Percentiles rank a stretch among this genome's conserved stretches.
Evolutionary conservation across 1,284 basidiomycete genomes (phyloP).

Genomic region (Sphagnurus paluster): DNA sequence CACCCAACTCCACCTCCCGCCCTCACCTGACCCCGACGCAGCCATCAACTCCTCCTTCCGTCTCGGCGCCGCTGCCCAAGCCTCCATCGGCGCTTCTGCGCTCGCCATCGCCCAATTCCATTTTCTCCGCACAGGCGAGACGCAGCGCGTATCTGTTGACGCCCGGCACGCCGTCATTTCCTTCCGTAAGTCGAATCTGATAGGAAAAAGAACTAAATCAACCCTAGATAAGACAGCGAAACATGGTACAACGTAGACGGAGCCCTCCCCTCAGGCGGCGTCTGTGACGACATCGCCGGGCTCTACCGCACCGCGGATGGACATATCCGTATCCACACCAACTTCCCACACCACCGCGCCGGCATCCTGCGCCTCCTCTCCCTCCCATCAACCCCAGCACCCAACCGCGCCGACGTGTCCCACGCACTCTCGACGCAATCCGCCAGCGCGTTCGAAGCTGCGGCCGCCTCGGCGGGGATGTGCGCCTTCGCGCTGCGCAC

Average conservation of each 20-base stretch:
- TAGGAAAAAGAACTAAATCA: too few species aligned
- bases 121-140: constrained; percentile 42
- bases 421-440: constrained; percentile 44
- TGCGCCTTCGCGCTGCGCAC: constrained; percentile 55
- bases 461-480: constrained; percentile 46
- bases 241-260: constrained; percentile 49
- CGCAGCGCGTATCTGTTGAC: constrained; percentile 53
- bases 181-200: constrained; percentile 44
- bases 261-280: constrained; percentile 28
- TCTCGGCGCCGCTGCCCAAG: not conserved
- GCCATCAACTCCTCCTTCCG: constrained; percentile 2
- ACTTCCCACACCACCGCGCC: constrained; percentile 61
- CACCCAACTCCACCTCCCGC: too few species aligned
- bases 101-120: constrained; percentile 41
- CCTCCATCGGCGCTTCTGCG: not conserved
- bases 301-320: constrained; percentile 51
- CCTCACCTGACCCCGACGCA: not conserved
- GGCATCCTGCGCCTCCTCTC: constrained; percentile 47
- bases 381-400: constrained; percentile 29
- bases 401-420: constrained; percentile 40
- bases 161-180: constrained; percentile 58
- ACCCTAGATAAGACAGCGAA: constrained; percentile 43
- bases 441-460: constrained; percentile 51
- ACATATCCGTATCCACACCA: constrained; percentile 60
- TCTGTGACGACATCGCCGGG: constrained; percentile 56